Conservation (phyloP, 2,329 filamentous ascomycete genomes). For the Alternaria postmessia region DNA sequence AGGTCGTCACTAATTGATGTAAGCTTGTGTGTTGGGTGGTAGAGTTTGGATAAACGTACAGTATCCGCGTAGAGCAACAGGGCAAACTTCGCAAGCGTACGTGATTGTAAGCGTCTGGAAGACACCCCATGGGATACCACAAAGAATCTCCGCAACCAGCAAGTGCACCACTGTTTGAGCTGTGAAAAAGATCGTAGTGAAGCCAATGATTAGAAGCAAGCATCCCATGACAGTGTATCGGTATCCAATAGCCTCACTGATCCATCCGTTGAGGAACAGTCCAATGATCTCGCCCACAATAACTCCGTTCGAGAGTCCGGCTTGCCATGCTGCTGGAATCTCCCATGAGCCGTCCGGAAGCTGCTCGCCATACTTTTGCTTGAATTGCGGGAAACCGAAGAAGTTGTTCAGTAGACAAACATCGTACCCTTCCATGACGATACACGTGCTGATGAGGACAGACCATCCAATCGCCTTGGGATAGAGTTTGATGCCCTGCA, state of each 20-base stretch:
- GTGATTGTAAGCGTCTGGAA: constrained; percentile 60
- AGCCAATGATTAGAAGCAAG: constrained; percentile 53
- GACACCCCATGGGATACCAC: constrained; percentile 58
- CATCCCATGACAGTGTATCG: constrained; percentile 57
- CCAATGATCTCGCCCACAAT: constrained; percentile 58
- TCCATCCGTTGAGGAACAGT: constrained; percentile 57
- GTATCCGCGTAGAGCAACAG: constrained; percentile 74
- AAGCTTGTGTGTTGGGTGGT: not conserved
- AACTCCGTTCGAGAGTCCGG: constrained; percentile 58
- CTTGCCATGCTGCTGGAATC: constrained; percentile 58
- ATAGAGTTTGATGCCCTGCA: constrained; percentile 81
- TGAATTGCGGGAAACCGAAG: constrained; percentile 62
- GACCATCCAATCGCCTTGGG: constrained; percentile 88
- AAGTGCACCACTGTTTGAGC: constrained; percentile 55
- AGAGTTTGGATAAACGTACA: constrained; percentile 35
- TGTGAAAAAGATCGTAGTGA: constrained; percentile 60
- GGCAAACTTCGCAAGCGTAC: constrained; percentile 69
- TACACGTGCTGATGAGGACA: constrained; percentile 86
- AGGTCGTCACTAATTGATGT: constrained; percentile 71
- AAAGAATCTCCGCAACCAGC: constrained; percentile 57
- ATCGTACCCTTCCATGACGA: constrained; percentile 92
- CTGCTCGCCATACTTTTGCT: constrained; percentile 55
- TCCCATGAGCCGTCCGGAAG: constrained; percentile 52
- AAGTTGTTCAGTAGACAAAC: constrained; percentile 83
- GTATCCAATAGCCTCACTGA: constrained; percentile 58